Percentiles rank a stretch among this genome's conserved stretches.
phyloP scores from a whole-genome alignment of 2,329 filamentous ascomycete species.

The Talaromyces albobiverticillius region DNA sequence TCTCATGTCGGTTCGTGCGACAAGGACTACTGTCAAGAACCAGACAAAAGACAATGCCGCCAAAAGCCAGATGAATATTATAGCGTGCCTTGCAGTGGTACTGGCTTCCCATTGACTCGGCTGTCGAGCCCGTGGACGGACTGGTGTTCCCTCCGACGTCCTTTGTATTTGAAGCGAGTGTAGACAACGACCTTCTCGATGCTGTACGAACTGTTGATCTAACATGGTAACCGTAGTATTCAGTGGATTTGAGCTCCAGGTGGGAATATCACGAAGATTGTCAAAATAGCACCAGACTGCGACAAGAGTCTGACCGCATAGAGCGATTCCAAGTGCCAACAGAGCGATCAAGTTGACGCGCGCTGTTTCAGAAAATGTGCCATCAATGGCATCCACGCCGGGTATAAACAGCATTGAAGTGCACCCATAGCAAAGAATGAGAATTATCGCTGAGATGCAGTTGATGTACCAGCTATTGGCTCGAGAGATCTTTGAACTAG shows the following conservation, averaged over 20 bases:
- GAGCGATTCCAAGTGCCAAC: background rate
- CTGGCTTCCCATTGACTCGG: background rate
- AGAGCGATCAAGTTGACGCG: background rate
- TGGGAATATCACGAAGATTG: slow-evolving; percentile 8
- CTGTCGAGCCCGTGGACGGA: background rate
- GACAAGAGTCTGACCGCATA: background rate
- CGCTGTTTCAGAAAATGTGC: slow-evolving; percentile 11
- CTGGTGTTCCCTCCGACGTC: background rate
- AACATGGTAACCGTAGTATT: slow-evolving; percentile 14
- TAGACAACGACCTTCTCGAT: background rate
- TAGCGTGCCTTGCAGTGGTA: background rate
- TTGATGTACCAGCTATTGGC: slow-evolving; percentile 20
- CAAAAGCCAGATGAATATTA: background rate
- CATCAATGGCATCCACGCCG: background rate
- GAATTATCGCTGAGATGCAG: background rate
- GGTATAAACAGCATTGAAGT: background rate
- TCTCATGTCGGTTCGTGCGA: background rate
- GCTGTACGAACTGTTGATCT: background rate
- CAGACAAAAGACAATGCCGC: background rate
- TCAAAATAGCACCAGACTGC: slow-evolving; percentile 15
- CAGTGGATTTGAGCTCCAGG: slow-evolving; percentile 19
- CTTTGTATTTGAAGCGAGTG: background rate
- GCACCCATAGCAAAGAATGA: background rate
- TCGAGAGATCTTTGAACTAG: slow-evolving; percentile 12
- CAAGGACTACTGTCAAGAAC: background rate